Evolutionary conservation across 306 rosid species (phyloP), one percentile per base, ranked within the genome.

Genomic region (Amphicarpaea edgeworthii): DNA sequence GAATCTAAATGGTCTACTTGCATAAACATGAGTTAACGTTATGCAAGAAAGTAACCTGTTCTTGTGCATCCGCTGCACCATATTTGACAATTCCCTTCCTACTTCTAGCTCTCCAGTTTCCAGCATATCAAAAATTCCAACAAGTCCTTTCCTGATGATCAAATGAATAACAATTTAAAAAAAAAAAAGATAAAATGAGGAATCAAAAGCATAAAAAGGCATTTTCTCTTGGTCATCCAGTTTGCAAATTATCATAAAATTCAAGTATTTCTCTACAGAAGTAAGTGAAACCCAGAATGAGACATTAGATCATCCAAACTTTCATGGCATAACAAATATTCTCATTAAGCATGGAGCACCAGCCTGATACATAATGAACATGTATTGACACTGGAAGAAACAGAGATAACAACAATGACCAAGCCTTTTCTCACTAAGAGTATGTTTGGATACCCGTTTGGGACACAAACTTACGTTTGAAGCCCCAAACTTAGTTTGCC

Each of bases 101-200:
- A 88, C 96, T 63, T 57, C 68, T 66, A 88, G 87, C 75, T 79
- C 78, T 68, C 93, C 92, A 45, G 72, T 79, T 76, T 89, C 96
- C 78, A 93, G 81, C 90, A 66, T 88, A 85, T 89, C 90, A 77
- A 93, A 93, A 77, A 89, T 47, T 80, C 77, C 87, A 82, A 91
- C 93, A 3, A 93, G 97, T 78, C 93, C 93, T 85, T 87, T 89
- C 88, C 98, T 93, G 85, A 63, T 54, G 69, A 83, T 67, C 76
- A 79, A 84, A 81, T n/a, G 77, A 79, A 78, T 42, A 15, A 49
- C 37, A 46, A 37, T 32, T 46, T 34, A 57, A 67, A 20, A 11
- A 11, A 11, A 43, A 1, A 43, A 4, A 45, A 24, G 32, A 11
- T 21, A 40, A 16, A 10, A 53, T 32, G 77, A 60, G 46, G 64